A percentile compares a stretch with the other conserved stretches of the same genome.
phyloP scores from a whole-genome alignment of 768 basidiomycete genomes.

The Pleurotus platypus region DNA sequence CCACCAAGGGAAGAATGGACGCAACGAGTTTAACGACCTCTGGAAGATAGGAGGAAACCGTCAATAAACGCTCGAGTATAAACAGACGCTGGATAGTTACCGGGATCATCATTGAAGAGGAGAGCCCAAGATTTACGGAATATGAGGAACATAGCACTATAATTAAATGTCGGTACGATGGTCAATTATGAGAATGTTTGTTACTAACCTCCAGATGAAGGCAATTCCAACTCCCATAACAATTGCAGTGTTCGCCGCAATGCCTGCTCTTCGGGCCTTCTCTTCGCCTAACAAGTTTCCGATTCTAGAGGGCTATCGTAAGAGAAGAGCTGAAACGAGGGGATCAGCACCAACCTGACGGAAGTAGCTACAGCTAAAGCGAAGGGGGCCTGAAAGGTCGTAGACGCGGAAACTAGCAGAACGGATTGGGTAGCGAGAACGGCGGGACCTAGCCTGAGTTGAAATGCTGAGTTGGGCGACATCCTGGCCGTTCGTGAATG shows the following conservation, averaged over 20 bases:
- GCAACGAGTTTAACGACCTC: slow-evolving; percentile 56
- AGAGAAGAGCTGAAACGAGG: neutral
- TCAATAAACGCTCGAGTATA: too few relatives aligned
- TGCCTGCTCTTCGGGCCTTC: slow-evolving; percentile 67
- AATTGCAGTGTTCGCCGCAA: slow-evolving; percentile 64
- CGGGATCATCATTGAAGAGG: slow-evolving; percentile 67
- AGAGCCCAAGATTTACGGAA: slow-evolving; percentile 69
- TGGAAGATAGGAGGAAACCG: too few relatives aligned
- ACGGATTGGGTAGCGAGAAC: slow-evolving; percentile 88
- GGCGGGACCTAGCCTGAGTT: slow-evolving; percentile 68
- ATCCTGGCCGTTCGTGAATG: too few relatives aligned
- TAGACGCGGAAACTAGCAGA: slow-evolving; percentile 69
- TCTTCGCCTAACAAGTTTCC: slow-evolving; percentile 87
- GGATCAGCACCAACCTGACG: slow-evolving; percentile 57
- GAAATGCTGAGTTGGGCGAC: too few relatives aligned
- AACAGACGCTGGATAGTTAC: too few relatives aligned
- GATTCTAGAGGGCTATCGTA: slow-evolving; percentile 41
- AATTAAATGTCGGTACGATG: neutral
- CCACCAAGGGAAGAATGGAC: slow-evolving; percentile 69
- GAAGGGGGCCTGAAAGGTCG: slow-evolving; percentile 81
- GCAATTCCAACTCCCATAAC: slow-evolving; percentile 65
- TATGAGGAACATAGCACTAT: slow-evolving; percentile 49
- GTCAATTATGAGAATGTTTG: too few relatives aligned
- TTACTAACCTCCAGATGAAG: slow-evolving; percentile 52
- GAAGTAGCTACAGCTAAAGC: slow-evolving; percentile 80